Conservation (phyloP, 2,329 filamentous ascomycete genomes). For the Colletotrichum limetticola region DNA sequence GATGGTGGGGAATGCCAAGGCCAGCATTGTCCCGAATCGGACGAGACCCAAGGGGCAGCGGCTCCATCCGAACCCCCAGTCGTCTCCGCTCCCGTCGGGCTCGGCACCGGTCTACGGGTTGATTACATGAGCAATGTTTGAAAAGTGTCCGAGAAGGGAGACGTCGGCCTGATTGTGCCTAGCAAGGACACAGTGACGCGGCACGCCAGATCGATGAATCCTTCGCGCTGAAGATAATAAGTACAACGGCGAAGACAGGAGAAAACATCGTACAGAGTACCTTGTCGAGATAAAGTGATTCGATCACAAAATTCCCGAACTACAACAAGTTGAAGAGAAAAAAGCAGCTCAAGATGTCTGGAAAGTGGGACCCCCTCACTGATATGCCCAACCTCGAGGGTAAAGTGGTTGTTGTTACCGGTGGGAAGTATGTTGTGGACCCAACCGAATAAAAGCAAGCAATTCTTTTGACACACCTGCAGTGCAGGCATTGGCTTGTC, state of each 20-base stretch:
- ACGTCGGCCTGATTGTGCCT: background rate
- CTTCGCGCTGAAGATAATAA: background rate
- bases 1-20: background rate
- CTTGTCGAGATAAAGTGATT: background rate
- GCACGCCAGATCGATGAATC: background rate
- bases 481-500: constrained; percentile 40
- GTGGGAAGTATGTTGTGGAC: constrained; percentile 38
- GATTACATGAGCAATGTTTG: background rate
- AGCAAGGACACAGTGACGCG: background rate
- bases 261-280: background rate
- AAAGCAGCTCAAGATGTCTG: background rate
- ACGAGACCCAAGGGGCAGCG: background rate
- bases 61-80: background rate
- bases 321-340: background rate
- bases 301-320: no score
- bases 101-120: background rate
- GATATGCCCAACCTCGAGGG: constrained; percentile 38
- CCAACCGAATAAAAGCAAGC: background rate
- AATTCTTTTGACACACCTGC: background rate
- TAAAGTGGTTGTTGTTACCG: constrained; percentile 41
- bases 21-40: constrained; percentile 7
- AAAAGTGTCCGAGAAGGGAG: background rate
- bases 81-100: background rate
- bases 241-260: background rate
- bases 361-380: constrained; percentile 30